Percentiles rank a stretch among this genome's conserved stretches.
These are phyloP conservation scores for Trichoderma harzianum DNA, from an alignment of 2,329 filamentous ascomycete species.

Conservation along the genomic window DNA sequence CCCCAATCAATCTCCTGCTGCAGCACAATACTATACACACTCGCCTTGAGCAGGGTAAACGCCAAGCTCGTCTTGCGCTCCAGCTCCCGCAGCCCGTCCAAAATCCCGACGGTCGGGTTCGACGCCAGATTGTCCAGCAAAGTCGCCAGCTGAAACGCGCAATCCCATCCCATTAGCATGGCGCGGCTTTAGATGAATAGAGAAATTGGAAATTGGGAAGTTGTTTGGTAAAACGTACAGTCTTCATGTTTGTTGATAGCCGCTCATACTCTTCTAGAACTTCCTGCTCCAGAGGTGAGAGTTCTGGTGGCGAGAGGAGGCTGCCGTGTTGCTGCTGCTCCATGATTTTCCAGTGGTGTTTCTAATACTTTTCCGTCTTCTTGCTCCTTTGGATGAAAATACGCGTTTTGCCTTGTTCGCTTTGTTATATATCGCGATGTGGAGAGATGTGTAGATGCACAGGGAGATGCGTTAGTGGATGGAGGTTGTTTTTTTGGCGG, in stretches of 20 bases:
- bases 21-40: conserved; percentile 96
- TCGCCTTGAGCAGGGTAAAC: conserved; percentile 94
- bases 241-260: conserved; percentile 85
- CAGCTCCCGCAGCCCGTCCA: conserved; percentile 80
- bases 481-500: background rate
- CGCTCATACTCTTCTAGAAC: conserved; percentile 91
- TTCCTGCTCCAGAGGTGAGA: conserved; percentile 85
- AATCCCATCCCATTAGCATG: background rate
- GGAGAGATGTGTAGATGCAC: background rate
- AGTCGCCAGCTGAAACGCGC: conserved; percentile 45
- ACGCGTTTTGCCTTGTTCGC: background rate
- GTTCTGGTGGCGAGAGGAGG: conserved; percentile 48
- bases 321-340: conserved; percentile 22
- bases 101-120: conserved; percentile 73
- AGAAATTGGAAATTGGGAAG: background rate
- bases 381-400: background rate
- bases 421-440: background rate
- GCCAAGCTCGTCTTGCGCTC: conserved; percentile 94
- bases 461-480: background rate
- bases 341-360: conserved; percentile 14
- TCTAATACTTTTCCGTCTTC: background rate
- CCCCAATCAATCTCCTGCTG: conserved; percentile 91
- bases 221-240: conserved; percentile 53
- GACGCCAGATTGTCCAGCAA: conserved; percentile 62
- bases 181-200: background rate